Percentiles rank a stretch among this genome's conserved stretches.
Conservation (phyloP, 2,329 filamentous ascomycete species). For the Pseudomassariella vexata region DNA sequence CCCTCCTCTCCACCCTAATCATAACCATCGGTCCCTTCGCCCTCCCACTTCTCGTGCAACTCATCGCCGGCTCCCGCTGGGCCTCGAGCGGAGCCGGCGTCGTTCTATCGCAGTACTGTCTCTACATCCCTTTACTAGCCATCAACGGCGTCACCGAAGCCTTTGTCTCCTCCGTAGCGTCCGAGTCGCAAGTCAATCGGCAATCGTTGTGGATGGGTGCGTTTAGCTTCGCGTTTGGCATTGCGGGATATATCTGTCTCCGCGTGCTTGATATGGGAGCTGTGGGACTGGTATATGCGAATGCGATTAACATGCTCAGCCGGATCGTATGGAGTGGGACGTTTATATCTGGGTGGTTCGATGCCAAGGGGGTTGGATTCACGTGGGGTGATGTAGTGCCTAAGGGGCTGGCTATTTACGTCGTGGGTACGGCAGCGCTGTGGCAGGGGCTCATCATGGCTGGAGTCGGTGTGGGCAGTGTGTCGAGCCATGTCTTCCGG, state of each 20-base stretch:
- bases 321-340: constrained; percentile 73
- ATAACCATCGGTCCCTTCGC: constrained; percentile 68
- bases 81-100: constrained; percentile 63
- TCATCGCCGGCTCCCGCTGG: constrained; percentile 78
- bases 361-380: constrained; percentile 34
- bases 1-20: constrained; percentile 64
- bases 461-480: constrained; percentile 19
- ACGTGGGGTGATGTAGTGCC: constrained; percentile 36
- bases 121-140: constrained; percentile 88
- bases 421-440: constrained; percentile 36
- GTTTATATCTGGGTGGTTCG: constrained; percentile 67
- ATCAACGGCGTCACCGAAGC: constrained; percentile 89
- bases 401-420: constrained; percentile 33
- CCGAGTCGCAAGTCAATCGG: constrained; percentile 62
- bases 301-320: constrained; percentile 82
- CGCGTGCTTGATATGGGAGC: constrained; percentile 66
- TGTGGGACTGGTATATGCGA: constrained; percentile 76
- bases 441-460: constrained; percentile 25
- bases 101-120: constrained; percentile 77
- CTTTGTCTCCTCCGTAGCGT: constrained; percentile 85
- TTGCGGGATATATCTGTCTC: constrained; percentile 70
- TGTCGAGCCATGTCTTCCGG: constrained; percentile 26
- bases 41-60: constrained; percentile 64
- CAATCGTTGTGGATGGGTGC: constrained; percentile 81
- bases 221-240: constrained; percentile 73